phyloP scores from a whole-genome alignment of 2,329 filamentous ascomycete species.

The Atkinsonella hypoxylon region DNA sequence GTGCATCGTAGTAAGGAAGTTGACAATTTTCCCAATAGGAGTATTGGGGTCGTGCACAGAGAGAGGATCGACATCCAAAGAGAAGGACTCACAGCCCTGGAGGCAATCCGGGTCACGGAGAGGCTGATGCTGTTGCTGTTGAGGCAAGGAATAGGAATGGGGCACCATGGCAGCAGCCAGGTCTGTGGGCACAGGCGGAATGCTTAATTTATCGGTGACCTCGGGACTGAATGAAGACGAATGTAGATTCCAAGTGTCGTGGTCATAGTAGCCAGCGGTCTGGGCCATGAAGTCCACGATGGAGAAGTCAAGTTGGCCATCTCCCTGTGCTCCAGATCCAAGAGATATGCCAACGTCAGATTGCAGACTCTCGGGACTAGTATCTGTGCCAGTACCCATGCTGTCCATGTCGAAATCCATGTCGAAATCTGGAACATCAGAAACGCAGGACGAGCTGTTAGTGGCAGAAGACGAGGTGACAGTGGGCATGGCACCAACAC shows the following conservation, averaged over 20 bases:
- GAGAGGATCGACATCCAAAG: conserved; percentile 18
- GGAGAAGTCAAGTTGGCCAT: conserved; percentile 21
- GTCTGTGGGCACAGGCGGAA: conserved; percentile 16
- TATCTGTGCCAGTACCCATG: conserved; percentile 17
- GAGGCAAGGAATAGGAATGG: conserved; percentile 1
- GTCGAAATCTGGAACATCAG: conserved; percentile 21
- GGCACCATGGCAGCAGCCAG: conserved; percentile 7
- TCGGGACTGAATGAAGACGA: conserved; percentile 9
- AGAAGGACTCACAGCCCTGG: conserved; percentile 9
- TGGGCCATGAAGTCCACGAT: conserved; percentile 22
- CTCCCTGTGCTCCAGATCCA: conserved; percentile 4
- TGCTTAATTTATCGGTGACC: conserved; percentile 17
- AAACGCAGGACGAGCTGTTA: conserved; percentile 8
- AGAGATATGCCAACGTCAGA: conserved; percentile 1
- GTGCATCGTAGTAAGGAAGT: conserved; percentile 21
- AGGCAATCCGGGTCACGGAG: conserved; percentile 21
- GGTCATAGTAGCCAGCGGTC: conserved; percentile 7
- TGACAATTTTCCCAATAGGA: conserved; percentile 23
- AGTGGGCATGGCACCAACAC: background rate
- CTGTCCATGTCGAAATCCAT: conserved; percentile 13
- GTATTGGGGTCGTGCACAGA: conserved; percentile 25
- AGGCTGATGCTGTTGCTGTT: conserved; percentile 10
- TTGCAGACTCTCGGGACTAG: conserved; percentile 21
- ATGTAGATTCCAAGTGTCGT: conserved; percentile 16
- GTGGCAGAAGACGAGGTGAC: conserved; percentile 1